Base-by-base conservation (phyloP, 202 grass and related monocot species). In the Eragrostis tef region DNA sequence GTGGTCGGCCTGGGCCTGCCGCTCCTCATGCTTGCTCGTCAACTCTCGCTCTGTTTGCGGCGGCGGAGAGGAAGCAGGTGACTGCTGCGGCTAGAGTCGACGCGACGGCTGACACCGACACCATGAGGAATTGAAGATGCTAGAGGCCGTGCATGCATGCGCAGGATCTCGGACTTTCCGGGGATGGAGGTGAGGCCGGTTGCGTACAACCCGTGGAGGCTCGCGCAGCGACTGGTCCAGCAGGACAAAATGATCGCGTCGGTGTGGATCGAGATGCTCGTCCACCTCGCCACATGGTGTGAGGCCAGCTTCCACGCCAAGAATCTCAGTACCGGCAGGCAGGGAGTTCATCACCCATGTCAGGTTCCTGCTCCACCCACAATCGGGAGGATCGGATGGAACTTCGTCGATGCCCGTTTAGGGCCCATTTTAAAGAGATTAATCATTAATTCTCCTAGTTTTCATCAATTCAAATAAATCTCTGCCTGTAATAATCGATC, bases 321-420 rank as follows among this genome's bases (percentile, higher is more conserved):
- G 24, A 50, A 56, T 2, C 73, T 87, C 5, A 49, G 22, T 4
- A 41, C 46, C 0, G 73, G 73, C 0, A 78, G 73, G 73, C 0
- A 78, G 78, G 9, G 85, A 87, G 44, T 80, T 64, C 41, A 48
- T 87, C 78, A 87, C 78, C n/a, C 41, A 77, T 60, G 85, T 82
- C 6, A 82, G 73, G 65, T 56, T 82, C 24, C 45, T 82, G 46
- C 54, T 81, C 6, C 54, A 7, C 0, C 6, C 54, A 7, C 0
- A 63, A 72, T 0, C 44, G 68, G 7, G 68, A n/a, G 79, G 19
- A 25, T 68, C 63, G 63, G 63, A 7, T 79, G 77, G 50, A 58
- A 58, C 36, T 45, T 20, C 14, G 0, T 59, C 56, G 29, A 2
- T 31, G 29, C 2, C 29, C 29, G 29, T 31, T 31, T 31, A 31